Evolutionary conservation across 2,329 filamentous ascomycete genomes (phyloP).

Genomic region (Clarireedia sp.): DNA sequence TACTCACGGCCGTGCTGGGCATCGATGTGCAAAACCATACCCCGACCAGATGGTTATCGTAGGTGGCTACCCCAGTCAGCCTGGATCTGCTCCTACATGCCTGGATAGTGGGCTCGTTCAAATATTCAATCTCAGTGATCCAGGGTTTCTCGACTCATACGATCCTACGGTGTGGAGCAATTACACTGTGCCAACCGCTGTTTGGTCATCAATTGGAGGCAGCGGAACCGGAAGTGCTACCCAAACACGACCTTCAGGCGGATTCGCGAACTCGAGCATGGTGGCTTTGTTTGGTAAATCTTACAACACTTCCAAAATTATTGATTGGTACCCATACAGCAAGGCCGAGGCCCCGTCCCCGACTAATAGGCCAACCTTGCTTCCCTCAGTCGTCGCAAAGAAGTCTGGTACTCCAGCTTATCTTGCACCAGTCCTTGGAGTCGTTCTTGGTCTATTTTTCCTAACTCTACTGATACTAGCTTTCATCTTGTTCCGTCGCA

Average conservation of each 20-base stretch:
- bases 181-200: conserved; percentile 58
- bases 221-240: conserved; percentile 53
- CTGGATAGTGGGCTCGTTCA: conserved; percentile 45
- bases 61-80: conserved; percentile 49
- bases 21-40: conserved; percentile 61
- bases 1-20: conserved; percentile 52
- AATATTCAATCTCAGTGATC: conserved; percentile 65
- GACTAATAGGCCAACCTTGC: conserved; percentile 10
- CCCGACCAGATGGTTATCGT: conserved; percentile 64
- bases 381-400: conserved; percentile 7
- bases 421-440: conserved; percentile 54
- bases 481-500: conserved; percentile 45
- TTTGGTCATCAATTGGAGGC: conserved; percentile 55
- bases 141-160: conserved; percentile 63
- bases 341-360: conserved; percentile 13
- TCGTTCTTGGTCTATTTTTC: conserved; percentile 50
- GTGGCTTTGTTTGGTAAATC: conserved; percentile 43
- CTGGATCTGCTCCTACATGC: conserved; percentile 33
- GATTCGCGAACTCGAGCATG: conserved; percentile 45
- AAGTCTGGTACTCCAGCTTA: conserved; percentile 40
- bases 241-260: conserved; percentile 52
- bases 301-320: conserved; percentile 51
- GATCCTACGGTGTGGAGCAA: conserved; percentile 51
- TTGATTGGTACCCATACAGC: conserved; percentile 53
- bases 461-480: conserved; percentile 44